phyloP scores from a whole-genome alignment of 1,284 basidiomycete species.

The Ustilago sp. region DNA sequence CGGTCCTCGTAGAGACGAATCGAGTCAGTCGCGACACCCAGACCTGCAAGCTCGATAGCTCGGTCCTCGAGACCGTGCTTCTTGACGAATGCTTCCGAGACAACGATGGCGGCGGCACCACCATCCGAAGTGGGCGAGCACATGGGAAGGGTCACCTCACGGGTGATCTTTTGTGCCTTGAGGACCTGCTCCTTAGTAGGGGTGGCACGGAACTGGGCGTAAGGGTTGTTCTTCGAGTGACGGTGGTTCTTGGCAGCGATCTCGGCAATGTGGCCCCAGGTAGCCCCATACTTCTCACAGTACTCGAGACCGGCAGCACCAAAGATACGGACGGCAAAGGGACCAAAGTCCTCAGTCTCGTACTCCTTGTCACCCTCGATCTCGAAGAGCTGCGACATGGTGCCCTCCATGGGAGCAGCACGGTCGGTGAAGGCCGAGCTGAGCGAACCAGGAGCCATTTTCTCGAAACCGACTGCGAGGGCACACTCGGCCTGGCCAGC shows the following conservation, averaged over 20 bases:
- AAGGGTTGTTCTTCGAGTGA: conserved; percentile 84
- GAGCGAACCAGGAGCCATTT: conserved; percentile 76
- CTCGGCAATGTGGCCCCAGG: conserved; percentile 78
- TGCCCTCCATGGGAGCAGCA: conserved; percentile 73
- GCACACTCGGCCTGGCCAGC: conserved; percentile 80
- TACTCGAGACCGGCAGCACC: conserved; percentile 83
- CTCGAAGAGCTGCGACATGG: conserved; percentile 72
- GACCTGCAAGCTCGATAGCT: conserved; percentile 76
- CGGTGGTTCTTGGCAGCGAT: conserved; percentile 84
- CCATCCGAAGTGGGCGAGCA: conserved; percentile 80
- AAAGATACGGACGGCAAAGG: conserved; percentile 80
- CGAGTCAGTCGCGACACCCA: conserved; percentile 64
- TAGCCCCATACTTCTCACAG: conserved; percentile 80
- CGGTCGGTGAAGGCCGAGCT: conserved; percentile 80
- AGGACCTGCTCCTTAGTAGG: conserved; percentile 49
- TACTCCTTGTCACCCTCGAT: conserved; percentile 75
- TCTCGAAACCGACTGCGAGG: conserved; percentile 86
- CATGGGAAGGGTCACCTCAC: conserved; percentile 84
- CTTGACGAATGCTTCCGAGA: conserved; percentile 84
- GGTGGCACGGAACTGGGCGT: conserved; percentile 78
- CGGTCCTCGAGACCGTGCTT: conserved; percentile 82
- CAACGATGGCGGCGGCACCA: conserved; percentile 74
- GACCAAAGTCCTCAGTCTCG: conserved; percentile 75
- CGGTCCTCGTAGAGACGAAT: conserved; percentile 61
- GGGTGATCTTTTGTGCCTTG: conserved; percentile 73